A percentile compares a stretch with the other conserved stretches of the same genome.
These are phyloP conservation scores for Fennellomyces sp. DNA, from an alignment of 371 early-diverging fungal genomes.

Conservation along the genomic window DNA sequence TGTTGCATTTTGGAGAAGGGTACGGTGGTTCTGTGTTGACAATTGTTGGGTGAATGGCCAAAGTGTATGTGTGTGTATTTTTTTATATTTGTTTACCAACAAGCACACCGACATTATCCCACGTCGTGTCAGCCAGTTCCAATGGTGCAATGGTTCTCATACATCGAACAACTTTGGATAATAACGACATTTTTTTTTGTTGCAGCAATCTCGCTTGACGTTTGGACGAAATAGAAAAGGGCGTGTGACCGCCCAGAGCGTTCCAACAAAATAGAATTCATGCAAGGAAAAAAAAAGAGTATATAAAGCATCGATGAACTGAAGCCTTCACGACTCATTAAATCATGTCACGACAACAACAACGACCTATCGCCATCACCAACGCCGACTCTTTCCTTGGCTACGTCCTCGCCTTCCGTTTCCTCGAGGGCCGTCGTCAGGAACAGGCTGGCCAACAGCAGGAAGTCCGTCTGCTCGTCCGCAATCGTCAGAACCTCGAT, in stretches of 20 bases:
- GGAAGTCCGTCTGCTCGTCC: constrained; percentile 36
- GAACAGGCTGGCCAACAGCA: constrained; percentile 4
- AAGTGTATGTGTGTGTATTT: neutral
- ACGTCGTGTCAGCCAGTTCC: constrained; percentile 82
- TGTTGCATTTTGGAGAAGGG: constrained; percentile 65
- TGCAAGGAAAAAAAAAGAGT: constrained; percentile 5
- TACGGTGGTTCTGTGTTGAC: constrained; percentile 66
- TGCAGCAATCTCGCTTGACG: neutral
- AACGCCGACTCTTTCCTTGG: constrained; percentile 41
- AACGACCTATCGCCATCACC: constrained; percentile 29
- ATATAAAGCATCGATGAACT: neutral
- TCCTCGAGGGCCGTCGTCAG: constrained; percentile 18
- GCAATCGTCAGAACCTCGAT: constrained; percentile 22
- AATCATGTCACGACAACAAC: constrained; percentile 27
- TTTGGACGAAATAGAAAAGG: neutral
- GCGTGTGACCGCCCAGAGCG: constrained; percentile 1
- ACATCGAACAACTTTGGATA: constrained; percentile 57
- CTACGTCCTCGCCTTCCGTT: constrained; percentile 33
- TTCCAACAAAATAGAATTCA: constrained; percentile 1
- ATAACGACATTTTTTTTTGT: constrained; percentile 52
- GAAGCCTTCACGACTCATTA: too few relatives aligned
- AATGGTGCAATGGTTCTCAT: constrained; percentile 91
- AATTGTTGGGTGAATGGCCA: neutral
- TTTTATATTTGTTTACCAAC: constrained; percentile 57
- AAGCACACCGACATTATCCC: constrained; percentile 98